Conservation (phyloP, 2,329 filamentous ascomycete species). For the Alternaria gansuensis region DNA sequence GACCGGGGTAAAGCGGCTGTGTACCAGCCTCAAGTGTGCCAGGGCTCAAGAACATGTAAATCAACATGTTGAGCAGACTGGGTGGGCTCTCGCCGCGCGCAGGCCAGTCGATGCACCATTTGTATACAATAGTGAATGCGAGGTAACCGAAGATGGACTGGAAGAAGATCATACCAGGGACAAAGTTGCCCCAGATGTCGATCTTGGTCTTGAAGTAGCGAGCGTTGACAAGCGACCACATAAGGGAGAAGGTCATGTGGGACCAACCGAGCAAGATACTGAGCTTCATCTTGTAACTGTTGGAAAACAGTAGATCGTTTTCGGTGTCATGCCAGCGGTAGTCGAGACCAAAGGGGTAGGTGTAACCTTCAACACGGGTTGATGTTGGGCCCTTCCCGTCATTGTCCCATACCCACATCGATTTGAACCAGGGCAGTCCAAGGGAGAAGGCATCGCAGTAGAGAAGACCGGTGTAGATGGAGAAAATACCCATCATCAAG, state of each 20-base stretch:
- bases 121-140: slow-evolving; percentile 92
- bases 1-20: slow-evolving; percentile 75
- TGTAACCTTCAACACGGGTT: slow-evolving; percentile 72
- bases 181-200: slow-evolving; percentile 96
- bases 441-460: slow-evolving; percentile 99
- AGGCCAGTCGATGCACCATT: slow-evolving; percentile 92
- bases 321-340: slow-evolving; percentile 97
- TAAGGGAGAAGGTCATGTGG: slow-evolving; percentile 98
- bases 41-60: slow-evolving; percentile 98
- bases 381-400: slow-evolving; percentile 71
- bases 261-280: slow-evolving; percentile 97
- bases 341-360: slow-evolving; percentile 95
- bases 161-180: slow-evolving; percentile 99
- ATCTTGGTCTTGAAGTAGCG: slow-evolving; percentile 93
- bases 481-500: slow-evolving; percentile 97
- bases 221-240: slow-evolving; percentile 91
- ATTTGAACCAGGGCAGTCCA: slow-evolving; percentile 86
- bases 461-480: slow-evolving; percentile 94
- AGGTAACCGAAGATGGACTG: slow-evolving; percentile 98
- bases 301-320: slow-evolving; percentile 93
- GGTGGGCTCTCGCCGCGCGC: slow-evolving; percentile 74
- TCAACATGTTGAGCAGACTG: slow-evolving; percentile 96
- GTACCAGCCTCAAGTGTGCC: slow-evolving; percentile 73
- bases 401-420: slow-evolving; percentile 87
- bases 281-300: slow-evolving; percentile 99